Conservation (phyloP, 306 rosid genomes). For the Biancaea sappan region DNA sequence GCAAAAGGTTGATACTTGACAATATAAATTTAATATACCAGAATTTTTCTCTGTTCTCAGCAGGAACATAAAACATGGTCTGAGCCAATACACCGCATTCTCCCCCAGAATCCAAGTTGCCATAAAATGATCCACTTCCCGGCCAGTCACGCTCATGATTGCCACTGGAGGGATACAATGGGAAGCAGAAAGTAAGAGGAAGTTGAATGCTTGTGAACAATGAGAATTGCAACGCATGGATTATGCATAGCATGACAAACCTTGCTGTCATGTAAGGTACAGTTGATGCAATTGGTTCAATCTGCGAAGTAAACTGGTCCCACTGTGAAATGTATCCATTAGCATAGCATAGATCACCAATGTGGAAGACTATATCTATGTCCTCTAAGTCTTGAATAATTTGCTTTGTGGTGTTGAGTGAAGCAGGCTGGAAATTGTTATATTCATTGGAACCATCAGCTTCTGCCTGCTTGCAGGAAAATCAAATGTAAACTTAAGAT, state of each 20-base stretch:
- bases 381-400: conserved; percentile 73
- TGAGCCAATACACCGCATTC: conserved; percentile 92
- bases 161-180: conserved; percentile 57
- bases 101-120: conserved; percentile 86
- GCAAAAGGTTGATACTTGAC: conserved; percentile 27
- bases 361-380: conserved; percentile 85
- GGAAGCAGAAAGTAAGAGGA: conserved; percentile 35
- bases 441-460: conserved; percentile 96
- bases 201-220: neutral
- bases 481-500: conserved; percentile 23
- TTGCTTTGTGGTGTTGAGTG: conserved; percentile 82
- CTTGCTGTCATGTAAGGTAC: conserved; percentile 95
- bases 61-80: conserved; percentile 90
- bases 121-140: conserved; percentile 77
- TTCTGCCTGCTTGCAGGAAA: conserved; percentile 64
- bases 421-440: conserved; percentile 80
- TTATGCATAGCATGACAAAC: conserved; percentile 43
- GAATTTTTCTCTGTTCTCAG: conserved; percentile 83
- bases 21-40: conserved; percentile 52
- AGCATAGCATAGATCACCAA: conserved; percentile 90
- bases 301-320: conserved; percentile 93
- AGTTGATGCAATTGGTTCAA: conserved; percentile 90
- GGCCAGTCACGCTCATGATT: conserved; percentile 99
- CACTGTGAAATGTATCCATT: conserved; percentile 94
- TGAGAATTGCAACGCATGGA: neutral